phyloP scores from a whole-genome alignment of 345 rosid species.

The Salix suchowensis region DNA sequence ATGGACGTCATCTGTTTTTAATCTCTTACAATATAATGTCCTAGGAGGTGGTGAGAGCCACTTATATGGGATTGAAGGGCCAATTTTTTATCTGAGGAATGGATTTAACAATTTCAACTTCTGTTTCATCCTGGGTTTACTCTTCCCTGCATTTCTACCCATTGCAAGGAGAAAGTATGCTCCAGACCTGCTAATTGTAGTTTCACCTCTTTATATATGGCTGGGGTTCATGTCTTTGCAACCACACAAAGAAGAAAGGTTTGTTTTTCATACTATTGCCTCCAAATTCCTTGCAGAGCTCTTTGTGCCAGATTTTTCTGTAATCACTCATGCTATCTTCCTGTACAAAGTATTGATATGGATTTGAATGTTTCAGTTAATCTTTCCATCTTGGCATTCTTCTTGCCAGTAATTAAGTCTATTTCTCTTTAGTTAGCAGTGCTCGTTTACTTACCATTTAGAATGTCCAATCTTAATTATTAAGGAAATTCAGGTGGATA shows the following conservation, averaged over 20 bases:
- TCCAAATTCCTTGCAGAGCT: neutral
- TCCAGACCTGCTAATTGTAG: slow-evolving; percentile 63
- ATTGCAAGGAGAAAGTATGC: slow-evolving; percentile 67
- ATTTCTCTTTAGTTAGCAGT: neutral
- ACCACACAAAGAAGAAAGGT: slow-evolving; percentile 99
- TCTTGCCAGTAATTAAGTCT: neutral
- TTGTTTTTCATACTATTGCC: neutral
- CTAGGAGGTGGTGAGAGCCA: slow-evolving; percentile 97
- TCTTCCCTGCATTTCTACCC: slow-evolving; percentile 64
- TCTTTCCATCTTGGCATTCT: neutral
- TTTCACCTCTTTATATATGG: slow-evolving; percentile 88
- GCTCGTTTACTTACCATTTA: neutral
- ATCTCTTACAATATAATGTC: slow-evolving; percentile 89
- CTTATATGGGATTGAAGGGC: slow-evolving; percentile 86
- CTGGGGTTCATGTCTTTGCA: slow-evolving; percentile 88
- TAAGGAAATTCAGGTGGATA: neutral
- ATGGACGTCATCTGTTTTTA: slow-evolving; percentile 87
- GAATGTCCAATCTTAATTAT: neutral
- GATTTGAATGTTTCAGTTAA: neutral
- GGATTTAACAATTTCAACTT: slow-evolving; percentile 95
- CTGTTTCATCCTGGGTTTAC: slow-evolving; percentile 73
- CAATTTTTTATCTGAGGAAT: slow-evolving; percentile 69
- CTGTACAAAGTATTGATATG: neutral
- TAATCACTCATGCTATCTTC: neutral
- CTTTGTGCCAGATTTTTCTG: neutral